Evolutionary conservation across 495 filamentous ascomycete species (phyloP), one percentile per base, ranked within the genome.

Genomic region (Pyrenopolyporus hunteri): DNA sequence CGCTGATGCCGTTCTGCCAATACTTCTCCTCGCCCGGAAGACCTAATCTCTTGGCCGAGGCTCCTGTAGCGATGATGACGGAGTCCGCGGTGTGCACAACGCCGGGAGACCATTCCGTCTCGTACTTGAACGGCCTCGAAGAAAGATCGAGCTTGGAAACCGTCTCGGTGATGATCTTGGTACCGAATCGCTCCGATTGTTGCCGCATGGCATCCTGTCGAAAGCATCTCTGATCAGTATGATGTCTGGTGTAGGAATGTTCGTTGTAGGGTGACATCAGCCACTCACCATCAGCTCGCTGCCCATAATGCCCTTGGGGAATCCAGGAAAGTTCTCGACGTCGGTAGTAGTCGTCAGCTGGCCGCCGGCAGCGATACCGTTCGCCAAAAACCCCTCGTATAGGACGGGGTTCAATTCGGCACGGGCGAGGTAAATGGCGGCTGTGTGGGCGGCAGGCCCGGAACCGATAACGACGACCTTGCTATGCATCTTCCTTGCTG

Each of bases 341-440:
- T 98, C 94, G 68, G 96, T 97, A 54, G 94, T 98, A 31, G 94
- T 98, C 19, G 94, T 98, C 52, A 98, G 80, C 80, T 98, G 94
- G 26, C 94, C 94, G 67, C 94, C 94, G 43, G 94, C 89, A 4
- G 94, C 94, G 73, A 95, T 94, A 66, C 94, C 94, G 68, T 97
- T 95, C 63, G 94, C 94, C 57, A 98, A 87, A 82, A 98, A 96
- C 57, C 94, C 94, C 80, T 98, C 94, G 70, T 98, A 98, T 52
- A 98, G 80, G 57, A 97, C 89, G 31, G 94, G 89, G 71, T 89
- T 88, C 63, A 98, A 79, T 73, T 98, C 92, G 62, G 94, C 94
- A 70, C 94, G 89, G 22, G 92, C 88, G 57, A 97, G 88, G 74
- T 98, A 98, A 72, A 98, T 85, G 64, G 93, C 94, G 53, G 94